A percentile compares a stretch with the other conserved stretches of the same genome.
Evolutionary conservation across 371 early-diverging fungal species (phyloP).

Genomic region (Syncephalis plumigaleata): DNA sequence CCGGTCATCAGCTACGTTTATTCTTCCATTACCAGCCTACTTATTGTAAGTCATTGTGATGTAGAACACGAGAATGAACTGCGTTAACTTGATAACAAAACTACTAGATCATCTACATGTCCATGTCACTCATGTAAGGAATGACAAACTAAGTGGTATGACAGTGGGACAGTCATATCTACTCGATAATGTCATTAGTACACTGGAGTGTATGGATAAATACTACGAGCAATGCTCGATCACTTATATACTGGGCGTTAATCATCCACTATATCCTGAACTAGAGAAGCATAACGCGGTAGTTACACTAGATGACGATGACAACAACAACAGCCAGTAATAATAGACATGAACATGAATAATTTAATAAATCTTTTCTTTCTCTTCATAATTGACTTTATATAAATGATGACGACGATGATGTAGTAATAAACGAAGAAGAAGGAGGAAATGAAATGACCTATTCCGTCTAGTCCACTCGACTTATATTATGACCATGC

Average conservation of each 20-base stretch:
- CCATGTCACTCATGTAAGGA: slow-evolving; percentile 44
- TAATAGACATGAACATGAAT: too few species aligned
- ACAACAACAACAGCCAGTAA: too few species aligned
- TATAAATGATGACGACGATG: too few species aligned
- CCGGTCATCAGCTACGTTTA: slow-evolving; percentile 35
- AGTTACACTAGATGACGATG: too few species aligned
- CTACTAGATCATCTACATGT: slow-evolving; percentile 66
- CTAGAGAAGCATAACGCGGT: too few species aligned
- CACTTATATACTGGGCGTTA: slow-evolving; percentile 25
- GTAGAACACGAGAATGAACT: not conserved
- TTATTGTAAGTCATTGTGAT: slow-evolving; percentile 30
- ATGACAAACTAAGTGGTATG: slow-evolving; percentile 20
- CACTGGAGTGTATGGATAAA: slow-evolving; percentile 28
- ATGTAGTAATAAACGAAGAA: too few species aligned
- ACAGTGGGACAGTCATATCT: slow-evolving; percentile 55
- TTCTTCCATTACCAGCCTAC: slow-evolving; percentile 78
- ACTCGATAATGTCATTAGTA: slow-evolving; percentile 52
- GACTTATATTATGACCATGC: too few species aligned
- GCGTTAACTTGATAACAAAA: not conserved
- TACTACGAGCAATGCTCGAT: slow-evolving; percentile 30
- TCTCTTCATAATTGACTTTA: too few species aligned
- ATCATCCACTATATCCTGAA: slow-evolving; percentile 18
- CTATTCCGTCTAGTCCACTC: too few species aligned
- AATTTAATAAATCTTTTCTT: too few species aligned
- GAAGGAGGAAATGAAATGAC: too few species aligned